Base-by-base conservation (phyloP, 2,329 filamentous ascomycete species). In the Exophiala xenobiotica region DNA sequence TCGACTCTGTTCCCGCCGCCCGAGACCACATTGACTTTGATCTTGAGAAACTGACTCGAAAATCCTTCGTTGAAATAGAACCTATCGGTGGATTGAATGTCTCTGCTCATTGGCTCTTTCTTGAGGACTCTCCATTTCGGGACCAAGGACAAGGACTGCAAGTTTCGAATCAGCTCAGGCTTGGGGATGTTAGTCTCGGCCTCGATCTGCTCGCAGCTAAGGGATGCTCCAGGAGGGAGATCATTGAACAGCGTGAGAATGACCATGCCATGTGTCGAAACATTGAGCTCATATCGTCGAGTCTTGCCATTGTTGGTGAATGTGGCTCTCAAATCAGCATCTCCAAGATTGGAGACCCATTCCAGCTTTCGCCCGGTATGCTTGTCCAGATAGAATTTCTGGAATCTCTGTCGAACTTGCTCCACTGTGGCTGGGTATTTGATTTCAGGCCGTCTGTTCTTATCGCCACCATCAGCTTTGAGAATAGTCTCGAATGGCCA, bases 401-500 rank as follows among this genome's bases (percentile, higher is more conserved):
- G 88, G 63, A 97, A 96, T 61, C 88, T 91, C 19, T 86, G 80
- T 67, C 91, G 90, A 48, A 96, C 76, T 7, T 78, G 79, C 54
- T 87, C 82, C 43, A 97, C 81, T 29, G 87, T 82, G 0, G 79
- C 69, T 0, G 92, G 90, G 66, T 87, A 96, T 48, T 82, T 85
- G 74, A 87, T 90, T 45, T 65, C 75, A 62, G 67, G 72, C 54
- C 65, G 68, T 63, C 8, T 66, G 53, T 53, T 35, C 9, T 12
- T 79, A 61, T 70, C 79, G 63, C 72, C 79, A 62, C 67, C 77
- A 61, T 53, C 81, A 68, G 65, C 64, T 20, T 69, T 72, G 6
- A 86, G 84, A 83, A 96, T 90, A 9, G 90, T 82, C 62, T 96
- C 91, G 60, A 90, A 82, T 1, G 93, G 93, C 93, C 93, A 99